Percentiles rank a stretch among this genome's conserved stretches.
Evolutionary conservation across 345 rosid species (phyloP).

Genomic region (Sisymbrium irio): DNA sequence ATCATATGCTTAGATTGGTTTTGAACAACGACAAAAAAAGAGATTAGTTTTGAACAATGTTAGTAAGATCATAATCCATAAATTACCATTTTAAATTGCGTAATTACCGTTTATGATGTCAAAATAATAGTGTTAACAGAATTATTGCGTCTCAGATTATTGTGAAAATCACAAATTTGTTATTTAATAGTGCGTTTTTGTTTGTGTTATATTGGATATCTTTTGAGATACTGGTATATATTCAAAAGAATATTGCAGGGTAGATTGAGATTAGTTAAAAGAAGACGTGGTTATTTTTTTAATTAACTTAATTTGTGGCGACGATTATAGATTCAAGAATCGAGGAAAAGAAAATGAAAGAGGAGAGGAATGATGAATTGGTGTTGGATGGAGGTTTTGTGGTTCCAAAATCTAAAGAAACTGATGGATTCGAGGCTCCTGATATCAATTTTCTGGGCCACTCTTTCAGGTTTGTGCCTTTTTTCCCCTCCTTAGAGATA

Average conservation of each 20-base stretch:
- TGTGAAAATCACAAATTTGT: not conserved
- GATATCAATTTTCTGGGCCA: slow-evolving; percentile 42
- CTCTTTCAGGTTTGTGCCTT: slow-evolving; percentile 34
- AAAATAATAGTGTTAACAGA: not conserved
- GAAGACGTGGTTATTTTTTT: not conserved
- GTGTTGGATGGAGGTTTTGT: slow-evolving; percentile 46
- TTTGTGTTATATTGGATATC: not conserved
- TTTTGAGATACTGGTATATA: not conserved
- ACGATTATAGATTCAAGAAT: slow-evolving; percentile 31
- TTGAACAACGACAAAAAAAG: too few species aligned
- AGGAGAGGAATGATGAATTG: slow-evolving; percentile 39
- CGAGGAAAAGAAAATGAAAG: slow-evolving; percentile 36
- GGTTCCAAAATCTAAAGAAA: slow-evolving; percentile 32
- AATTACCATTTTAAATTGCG: too few species aligned
- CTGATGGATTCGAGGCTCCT: slow-evolving; percentile 34
- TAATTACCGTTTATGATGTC: not conserved
- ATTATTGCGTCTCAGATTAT: not conserved
- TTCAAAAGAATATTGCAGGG: too few species aligned
- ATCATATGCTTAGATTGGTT: not conserved
- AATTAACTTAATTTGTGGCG: not conserved
- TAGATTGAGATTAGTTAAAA: too few species aligned
- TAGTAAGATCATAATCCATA: not conserved
- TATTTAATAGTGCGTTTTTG: not conserved
- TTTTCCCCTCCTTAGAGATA: not conserved
- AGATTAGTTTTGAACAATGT: not conserved